Evolutionary conservation across 2,329 filamentous ascomycete species (phyloP).

Genomic region (Xylaria sp.): DNA sequence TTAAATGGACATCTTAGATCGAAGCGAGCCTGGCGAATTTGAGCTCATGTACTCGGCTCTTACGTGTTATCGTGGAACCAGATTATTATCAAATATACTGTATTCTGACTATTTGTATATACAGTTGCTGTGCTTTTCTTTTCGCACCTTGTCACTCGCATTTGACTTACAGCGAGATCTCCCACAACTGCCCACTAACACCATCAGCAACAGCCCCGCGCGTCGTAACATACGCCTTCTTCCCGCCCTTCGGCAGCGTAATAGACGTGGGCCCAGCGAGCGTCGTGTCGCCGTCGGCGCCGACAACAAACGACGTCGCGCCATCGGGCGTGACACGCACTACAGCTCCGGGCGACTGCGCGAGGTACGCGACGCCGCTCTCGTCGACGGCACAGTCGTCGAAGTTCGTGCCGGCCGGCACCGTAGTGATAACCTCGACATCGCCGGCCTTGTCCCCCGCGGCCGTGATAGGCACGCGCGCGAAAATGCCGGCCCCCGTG

Average conservation of each 20-base stretch:
- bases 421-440: not conserved
- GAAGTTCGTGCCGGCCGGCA: not conserved
- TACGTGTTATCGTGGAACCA: not conserved
- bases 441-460: not conserved
- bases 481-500: not conserved
- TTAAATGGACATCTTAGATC: not conserved
- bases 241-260: not conserved
- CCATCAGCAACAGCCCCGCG: not conserved
- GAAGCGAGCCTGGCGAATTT: not conserved
- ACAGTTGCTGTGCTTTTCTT: not conserved
- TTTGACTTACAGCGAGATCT: not conserved
- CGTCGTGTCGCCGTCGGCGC: not conserved
- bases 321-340: not conserved
- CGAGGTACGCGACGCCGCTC: not conserved
- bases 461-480: not conserved
- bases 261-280: constrained; percentile 5
- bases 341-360: not conserved
- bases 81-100: not conserved
- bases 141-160: not conserved
- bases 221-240: constrained; percentile 14
- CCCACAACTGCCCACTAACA: not conserved
- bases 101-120: not conserved
- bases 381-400: constrained; percentile 4
- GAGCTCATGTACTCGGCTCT: not conserved
- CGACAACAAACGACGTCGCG: not conserved